Conservation (phyloP, 202 grass and related monocot genomes). For the Setaria italica region DNA sequence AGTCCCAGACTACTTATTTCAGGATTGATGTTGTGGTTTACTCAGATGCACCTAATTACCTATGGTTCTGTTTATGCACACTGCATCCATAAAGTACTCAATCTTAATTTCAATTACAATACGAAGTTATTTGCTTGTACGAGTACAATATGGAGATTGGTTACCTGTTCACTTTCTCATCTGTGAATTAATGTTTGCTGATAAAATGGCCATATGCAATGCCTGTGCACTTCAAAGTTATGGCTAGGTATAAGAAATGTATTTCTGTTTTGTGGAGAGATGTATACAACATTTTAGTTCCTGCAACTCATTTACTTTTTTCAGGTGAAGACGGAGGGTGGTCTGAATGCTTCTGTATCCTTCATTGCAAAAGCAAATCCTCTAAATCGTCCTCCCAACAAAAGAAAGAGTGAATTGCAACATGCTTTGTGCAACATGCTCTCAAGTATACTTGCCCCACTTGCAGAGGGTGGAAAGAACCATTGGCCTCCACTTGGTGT, state of each 20-base stretch:
- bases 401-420: conserved; percentile 98
- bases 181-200: conserved; percentile 12
- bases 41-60: conserved; percentile 17
- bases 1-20: not conserved
- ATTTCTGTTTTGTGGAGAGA: conserved; percentile 5
- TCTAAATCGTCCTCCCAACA: conserved; percentile 80
- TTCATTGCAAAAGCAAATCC: conserved; percentile 98
- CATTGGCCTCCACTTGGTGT: conserved; percentile 94
- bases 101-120: conserved; percentile 6
- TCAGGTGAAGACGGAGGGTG: conserved; percentile 89
- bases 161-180: conserved; percentile 19
- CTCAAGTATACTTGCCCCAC: conserved; percentile 91
- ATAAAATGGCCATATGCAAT: conserved; percentile 24
- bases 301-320: conserved; percentile 39
- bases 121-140: conserved; percentile 25
- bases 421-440: conserved; percentile 98
- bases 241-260: conserved; percentile 1
- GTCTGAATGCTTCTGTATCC: conserved; percentile 91
- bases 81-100: conserved; percentile 2
- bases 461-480: conserved; percentile 86
- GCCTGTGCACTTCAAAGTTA: not conserved
- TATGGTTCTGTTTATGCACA: conserved; percentile 15
- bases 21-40: not conserved
- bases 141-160: conserved; percentile 3
- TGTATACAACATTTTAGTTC: conserved; percentile 30